Evolutionary conservation across 176 grass and related monocot genomes (phyloP).

Genomic region (Dactylis glomerata): DNA sequence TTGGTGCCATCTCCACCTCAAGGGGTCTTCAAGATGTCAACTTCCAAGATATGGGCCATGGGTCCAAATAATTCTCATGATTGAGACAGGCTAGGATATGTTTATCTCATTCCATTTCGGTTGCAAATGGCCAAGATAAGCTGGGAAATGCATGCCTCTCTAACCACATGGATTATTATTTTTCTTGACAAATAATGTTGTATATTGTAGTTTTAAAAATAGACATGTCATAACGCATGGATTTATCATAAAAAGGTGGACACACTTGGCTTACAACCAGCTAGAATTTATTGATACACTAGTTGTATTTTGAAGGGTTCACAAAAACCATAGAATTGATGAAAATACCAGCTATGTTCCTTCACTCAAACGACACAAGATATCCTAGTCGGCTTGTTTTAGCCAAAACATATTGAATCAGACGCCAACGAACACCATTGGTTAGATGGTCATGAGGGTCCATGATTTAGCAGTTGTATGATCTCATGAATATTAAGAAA

Average conservation of each 20-base stretch:
- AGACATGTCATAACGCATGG: no score
- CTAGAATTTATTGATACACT: not conserved
- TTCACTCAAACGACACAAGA: not conserved
- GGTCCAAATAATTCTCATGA: not conserved
- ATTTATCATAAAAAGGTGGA: not conserved
- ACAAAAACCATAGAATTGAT: not conserved
- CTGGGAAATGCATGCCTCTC: not conserved
- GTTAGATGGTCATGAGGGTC: no score
- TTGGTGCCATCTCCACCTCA: slow-evolving; percentile 1
- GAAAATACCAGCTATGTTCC: not conserved
- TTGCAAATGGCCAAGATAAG: not conserved
- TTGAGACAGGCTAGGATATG: not conserved
- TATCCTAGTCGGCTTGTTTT: not conserved
- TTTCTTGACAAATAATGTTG: not conserved
- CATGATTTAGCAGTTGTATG: no score
- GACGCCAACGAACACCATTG: no score
- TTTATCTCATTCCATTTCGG: not conserved
- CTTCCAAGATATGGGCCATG: not conserved
- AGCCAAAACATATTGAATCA: no score
- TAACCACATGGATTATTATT: not conserved
- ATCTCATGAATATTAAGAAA: no score
- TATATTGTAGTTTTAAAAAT: no score
- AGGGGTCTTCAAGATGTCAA: not conserved
- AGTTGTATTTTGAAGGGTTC: not conserved
- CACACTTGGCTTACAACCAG: not conserved